Base-by-base conservation (phyloP, 257 asterid species). In the Nicotiana sylvestris region DNA sequence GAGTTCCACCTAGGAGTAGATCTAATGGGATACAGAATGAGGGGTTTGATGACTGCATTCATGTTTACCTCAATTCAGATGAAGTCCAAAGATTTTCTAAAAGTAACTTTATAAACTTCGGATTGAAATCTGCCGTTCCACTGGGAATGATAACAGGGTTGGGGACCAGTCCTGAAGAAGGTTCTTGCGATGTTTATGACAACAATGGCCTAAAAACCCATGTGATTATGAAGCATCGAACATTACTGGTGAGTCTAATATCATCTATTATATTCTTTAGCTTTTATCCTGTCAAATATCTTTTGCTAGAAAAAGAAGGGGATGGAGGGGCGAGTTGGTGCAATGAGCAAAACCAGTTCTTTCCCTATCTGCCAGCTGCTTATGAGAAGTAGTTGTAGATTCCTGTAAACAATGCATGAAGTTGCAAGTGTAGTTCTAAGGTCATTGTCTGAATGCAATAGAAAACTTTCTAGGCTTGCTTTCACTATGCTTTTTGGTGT, bases 151-250 rank as follows among this genome's bases (percentile, higher is more conserved):
- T 96, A 88, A 89, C 85, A 88, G 98, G 99, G 81, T 86, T 96
- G 81, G 93, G 99, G 65, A 91, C 94, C 80, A 87, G 91, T 83
- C 87, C 98, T 11, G 98, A 96, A 43, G 99, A 96, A 92, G 97
- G 96, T 74, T 86, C 90, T 67, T 96, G 99, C 84, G 84, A 87
- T 83, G 94, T 93, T 81, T 92, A 91, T 82, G 83, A 90, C 86
- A 84, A 69, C 64, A 58, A 43, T 81, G 99, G 97, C 84, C 61
- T 87, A 77, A 89, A 91, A 86, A 96, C 99, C 43, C 99, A 96
- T 86, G 86, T 87, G 84, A 93, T 94, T 80, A 89, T 96, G 97
- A 96, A 92, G 89, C 98, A 95, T 76, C 89, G 98, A 82, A 96
- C 99, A 43, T 83, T 96, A 83, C 85, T 96, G 97, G 99, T 96